phyloP scores from a whole-genome alignment of 2,329 filamentous ascomycete species.

The Diplocarpon mali region DNA sequence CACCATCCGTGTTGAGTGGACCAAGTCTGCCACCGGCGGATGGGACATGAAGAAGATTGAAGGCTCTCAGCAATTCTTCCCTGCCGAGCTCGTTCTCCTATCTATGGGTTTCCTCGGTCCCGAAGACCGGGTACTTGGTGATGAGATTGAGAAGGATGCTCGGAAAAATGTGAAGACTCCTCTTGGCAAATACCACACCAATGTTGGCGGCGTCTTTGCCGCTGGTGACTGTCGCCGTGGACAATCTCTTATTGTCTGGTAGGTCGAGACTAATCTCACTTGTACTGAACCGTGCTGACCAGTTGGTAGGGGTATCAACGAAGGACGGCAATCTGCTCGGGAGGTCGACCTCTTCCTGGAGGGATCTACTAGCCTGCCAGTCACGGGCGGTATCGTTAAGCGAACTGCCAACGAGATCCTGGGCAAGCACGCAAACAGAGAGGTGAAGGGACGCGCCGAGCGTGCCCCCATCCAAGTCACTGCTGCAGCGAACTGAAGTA shows the following conservation, averaged over 20 bases:
- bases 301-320: constrained; percentile 73
- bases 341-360: constrained; percentile 86
- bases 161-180: constrained; percentile 96
- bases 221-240: constrained; percentile 92
- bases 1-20: constrained; percentile 92
- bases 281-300: neutral
- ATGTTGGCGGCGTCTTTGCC: constrained; percentile 78
- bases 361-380: constrained; percentile 67
- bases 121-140: constrained; percentile 76
- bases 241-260: constrained; percentile 94
- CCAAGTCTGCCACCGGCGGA: constrained; percentile 73
- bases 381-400: constrained; percentile 89
- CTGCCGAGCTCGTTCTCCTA: constrained; percentile 82
- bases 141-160: constrained; percentile 81
- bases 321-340: constrained; percentile 83
- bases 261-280: constrained; percentile 31
- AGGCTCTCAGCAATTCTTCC: constrained; percentile 90
- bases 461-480: constrained; percentile 17
- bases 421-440: constrained; percentile 6
- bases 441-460: constrained; percentile 17
- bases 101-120: constrained; percentile 97
- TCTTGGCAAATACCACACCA: constrained; percentile 78
- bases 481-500: constrained; percentile 18
- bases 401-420: constrained; percentile 64
- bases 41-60: constrained; percentile 99